Conservation (phyloP, 2,329 filamentous ascomycete species). For the Colletotrichum tamarilloi region DNA sequence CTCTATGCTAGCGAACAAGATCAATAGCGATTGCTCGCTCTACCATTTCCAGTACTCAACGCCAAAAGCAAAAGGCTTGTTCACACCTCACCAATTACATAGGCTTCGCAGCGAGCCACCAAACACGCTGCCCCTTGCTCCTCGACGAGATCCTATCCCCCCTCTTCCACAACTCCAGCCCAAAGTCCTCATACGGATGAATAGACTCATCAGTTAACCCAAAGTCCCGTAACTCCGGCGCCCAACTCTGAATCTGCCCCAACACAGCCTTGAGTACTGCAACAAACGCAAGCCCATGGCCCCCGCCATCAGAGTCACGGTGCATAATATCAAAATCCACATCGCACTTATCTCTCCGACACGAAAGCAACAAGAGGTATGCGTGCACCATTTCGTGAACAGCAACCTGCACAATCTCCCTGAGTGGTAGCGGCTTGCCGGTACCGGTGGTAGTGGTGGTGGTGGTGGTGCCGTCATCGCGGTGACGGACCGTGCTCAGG, state of each 20-base stretch:
- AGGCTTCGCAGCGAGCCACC: slow-evolving; percentile 31
- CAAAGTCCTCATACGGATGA: slow-evolving; percentile 30
- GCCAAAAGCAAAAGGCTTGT: background rate
- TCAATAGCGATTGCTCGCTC: too few relatives aligned
- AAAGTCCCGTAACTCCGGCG: slow-evolving; percentile 9
- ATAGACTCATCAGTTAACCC: slow-evolving; percentile 30
- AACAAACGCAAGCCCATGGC: slow-evolving; percentile 31
- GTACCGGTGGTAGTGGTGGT: background rate
- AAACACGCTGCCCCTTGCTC: slow-evolving; percentile 20
- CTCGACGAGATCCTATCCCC: slow-evolving; percentile 22
- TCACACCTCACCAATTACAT: background rate
- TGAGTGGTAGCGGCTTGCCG: slow-evolving; percentile 37
- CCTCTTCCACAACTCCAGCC: slow-evolving; percentile 29
- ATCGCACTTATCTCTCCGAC: slow-evolving; percentile 19
- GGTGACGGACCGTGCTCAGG: slow-evolving; percentile 32
- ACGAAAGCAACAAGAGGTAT: slow-evolving; percentile 29
- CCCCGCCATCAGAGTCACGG: slow-evolving; percentile 17
- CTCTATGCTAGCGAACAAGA: background rate
- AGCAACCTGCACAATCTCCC: slow-evolving; percentile 45
- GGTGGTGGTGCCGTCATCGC: background rate
- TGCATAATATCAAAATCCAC: slow-evolving; percentile 28
- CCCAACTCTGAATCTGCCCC: slow-evolving; percentile 27
- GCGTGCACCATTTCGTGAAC: slow-evolving; percentile 40
- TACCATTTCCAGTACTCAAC: background rate
- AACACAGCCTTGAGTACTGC: slow-evolving; percentile 24